Evolutionary conservation across 805 yeast species (phyloP), one percentile per base, ranked within the genome.

Genomic region (Crinitomyces ghanaensis): DNA sequence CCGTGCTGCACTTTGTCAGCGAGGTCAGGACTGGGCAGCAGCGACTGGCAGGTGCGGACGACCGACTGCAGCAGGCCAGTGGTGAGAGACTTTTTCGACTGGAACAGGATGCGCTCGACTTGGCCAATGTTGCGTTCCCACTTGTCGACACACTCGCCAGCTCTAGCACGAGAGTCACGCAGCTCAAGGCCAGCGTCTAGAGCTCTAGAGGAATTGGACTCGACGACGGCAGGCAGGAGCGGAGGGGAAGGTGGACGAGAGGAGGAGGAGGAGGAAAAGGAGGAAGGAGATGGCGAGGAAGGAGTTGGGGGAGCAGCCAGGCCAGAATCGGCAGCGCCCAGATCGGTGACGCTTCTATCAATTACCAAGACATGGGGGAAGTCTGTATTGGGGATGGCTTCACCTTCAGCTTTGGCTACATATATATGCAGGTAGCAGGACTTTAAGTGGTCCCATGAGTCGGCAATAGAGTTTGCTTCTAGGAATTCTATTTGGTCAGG

Each of bases 381-480:
- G 8, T 36, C 45, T 2, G 46, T 21, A 6, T 14, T 25, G 9
- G 40, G 42, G 7, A 44, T 13, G 8, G 45, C 46, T 3, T 33
- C 36, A 9, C 41, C 40, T 7, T 48, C 37, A 23, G 37, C 38
- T 11, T 34, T 33, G 16, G 45, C 27, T 8, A 46, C 49, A 18
- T 40, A 45, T 4, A 53, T 36, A 26, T 44, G 49, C 30, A 50
- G 30, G 21, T 47, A 53, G 39, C 57, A 53, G 16, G 29, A 34
- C n/a, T 38, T 28, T 6, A 54, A 26, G 26, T 49, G 57, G 18
- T 49, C 52, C 13, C 35, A 31, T 4, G 58, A 50, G 31, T 51
- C 54, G 11, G 33, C 22, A 11, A 37, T 31, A 8, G 55, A 48
- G 19, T 44, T 43, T 20, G 42, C 57, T 36, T 56, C 60, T 9